These are phyloP conservation scores for Penicillium sp. DNA, from an alignment of 2,329 filamentous ascomycete genomes.

Conservation along the genomic window DNA sequence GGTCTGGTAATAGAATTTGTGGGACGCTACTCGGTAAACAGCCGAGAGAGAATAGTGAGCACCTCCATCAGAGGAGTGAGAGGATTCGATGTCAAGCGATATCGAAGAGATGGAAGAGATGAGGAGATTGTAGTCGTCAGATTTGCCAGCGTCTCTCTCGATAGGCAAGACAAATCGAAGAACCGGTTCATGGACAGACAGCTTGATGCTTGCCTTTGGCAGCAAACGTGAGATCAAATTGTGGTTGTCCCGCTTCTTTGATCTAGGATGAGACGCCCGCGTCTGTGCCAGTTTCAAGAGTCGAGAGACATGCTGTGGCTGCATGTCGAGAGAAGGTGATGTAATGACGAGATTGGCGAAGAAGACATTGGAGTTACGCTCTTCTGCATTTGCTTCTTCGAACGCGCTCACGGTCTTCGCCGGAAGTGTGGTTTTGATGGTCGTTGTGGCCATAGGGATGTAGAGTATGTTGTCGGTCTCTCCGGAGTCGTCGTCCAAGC, in stretches of 20 bases:
- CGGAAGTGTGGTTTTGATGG: conserved; percentile 85
- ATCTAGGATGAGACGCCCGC: conserved; percentile 43
- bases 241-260: conserved; percentile 51
- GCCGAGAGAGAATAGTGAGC: conserved; percentile 83
- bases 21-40: conserved; percentile 77
- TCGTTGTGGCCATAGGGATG: conserved; percentile 96
- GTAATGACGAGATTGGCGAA: conserved; percentile 96
- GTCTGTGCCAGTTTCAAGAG: conserved; percentile 72
- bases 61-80: conserved; percentile 81
- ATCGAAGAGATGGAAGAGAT: conserved; percentile 94
- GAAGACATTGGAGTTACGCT: conserved; percentile 91
- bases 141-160: conserved; percentile 56
- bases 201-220: conserved; percentile 90
- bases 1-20: conserved; percentile 93
- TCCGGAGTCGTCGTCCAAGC: conserved; percentile 83
- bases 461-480: conserved; percentile 86
- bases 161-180: conserved; percentile 84
- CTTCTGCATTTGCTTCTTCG: conserved; percentile 66
- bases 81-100: conserved; percentile 89
- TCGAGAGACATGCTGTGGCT: conserved; percentile 85
- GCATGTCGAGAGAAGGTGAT: conserved; percentile 88
- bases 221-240: conserved; percentile 83
- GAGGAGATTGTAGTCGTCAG: conserved; percentile 88
- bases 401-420: conserved; percentile 87
- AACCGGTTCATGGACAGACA: conserved; percentile 95